Base-by-base conservation (phyloP, 2,329 filamentous ascomycete genomes). In the Colletotrichum trifolii region DNA sequence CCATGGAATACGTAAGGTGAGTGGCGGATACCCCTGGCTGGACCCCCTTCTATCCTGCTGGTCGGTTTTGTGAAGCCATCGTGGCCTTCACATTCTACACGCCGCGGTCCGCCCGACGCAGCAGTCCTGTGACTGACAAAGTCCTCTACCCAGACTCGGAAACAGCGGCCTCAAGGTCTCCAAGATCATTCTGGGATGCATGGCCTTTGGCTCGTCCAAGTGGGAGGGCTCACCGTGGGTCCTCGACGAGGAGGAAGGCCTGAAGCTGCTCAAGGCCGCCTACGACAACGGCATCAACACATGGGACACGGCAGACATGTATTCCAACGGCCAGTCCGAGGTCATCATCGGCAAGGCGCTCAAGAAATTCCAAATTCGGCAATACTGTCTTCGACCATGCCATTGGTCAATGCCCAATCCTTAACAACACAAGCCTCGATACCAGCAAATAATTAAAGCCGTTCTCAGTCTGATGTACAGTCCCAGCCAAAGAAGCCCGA, bases 301-400 rank as follows among this genome's bases (percentile, higher is more conserved):
- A 0, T 82, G 78, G 76, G 78, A 83, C 64, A 84, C 82, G 49
- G 85, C 86, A 13, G 84, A 88, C 67, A 79, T 82, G 36, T 88
- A 89, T 75, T 86, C 83, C 11, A 87, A 91, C 71, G 90, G 90
- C 25, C 73, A 76, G 10, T 89, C 85, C 2, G 90, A 93, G 71
- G 77, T 81, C 52, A 85, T 92, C 67, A 83, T 92, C 66, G 89
- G 83, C 60, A 89, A 89, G 71, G 88, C 89, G 0, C 77, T 92
- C 46, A 85, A 85, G 70, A 79, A 86, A 61, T 91, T 86, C 78
- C 80, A 83, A 43, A 90, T 92, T 68, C 89, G 89, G 0, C 83
- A 17, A 17, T 17, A 1, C 17, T 17, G 17, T 2, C 17, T 17
- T 17, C 2, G 17, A 17, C 17, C 17, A 17, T 17, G 17, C 2